Evolutionary conservation across 345 rosid genomes (phyloP), one percentile per base, ranked within the genome.

Genomic region (Moringa oleifera): DNA sequence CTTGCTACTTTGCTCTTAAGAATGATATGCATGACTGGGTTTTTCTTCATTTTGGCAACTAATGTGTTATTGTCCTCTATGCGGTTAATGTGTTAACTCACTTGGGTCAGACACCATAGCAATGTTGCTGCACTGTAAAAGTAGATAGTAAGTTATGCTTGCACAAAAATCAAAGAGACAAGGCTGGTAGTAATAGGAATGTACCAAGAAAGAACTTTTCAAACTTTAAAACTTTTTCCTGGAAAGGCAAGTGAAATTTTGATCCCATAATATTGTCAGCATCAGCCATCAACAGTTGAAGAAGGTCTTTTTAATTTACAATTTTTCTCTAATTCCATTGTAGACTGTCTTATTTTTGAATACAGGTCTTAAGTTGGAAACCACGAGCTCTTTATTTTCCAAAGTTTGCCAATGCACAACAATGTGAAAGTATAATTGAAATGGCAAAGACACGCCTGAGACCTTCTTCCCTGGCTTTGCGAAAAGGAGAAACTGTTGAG

Each of bases 341-440:
- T 28, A 21, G 51, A 25, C 16, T 11, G 54, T 59, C 9, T 55
- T 63, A 58, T 54, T 52, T 2, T 31, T 67, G 23, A 15, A 20
- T 71, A 53, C 62, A 87, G 95, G 85, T 85, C 23, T 72, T 88
- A 63, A 88, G 95, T 70, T 88, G 91, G 95, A 80, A 64, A 65
- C 95, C 95, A 24, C 74, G 89, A 62, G 95, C 89, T 61, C 67
- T 83, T 58, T 85, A 85, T 70, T 88, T 88, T 66, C 95, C 95
- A 0, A 75, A 73, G 58, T 88, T 88, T 63, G 95, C 89, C 13
- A 76, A 77, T 45, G 66, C 79, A 20, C 81, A 81, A 66, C 95
- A 88, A 73, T 85, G 91, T 41, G 23, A 78, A 69, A 68, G 25
- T 33, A 62, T 88, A 68, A 76, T 88, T 59, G 74, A 69, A 70